A percentile compares a stretch with the other conserved stretches of the same genome.
Evolutionary conservation across 768 basidiomycete genomes (phyloP).

Genomic region (Tulasnella sp.): DNA sequence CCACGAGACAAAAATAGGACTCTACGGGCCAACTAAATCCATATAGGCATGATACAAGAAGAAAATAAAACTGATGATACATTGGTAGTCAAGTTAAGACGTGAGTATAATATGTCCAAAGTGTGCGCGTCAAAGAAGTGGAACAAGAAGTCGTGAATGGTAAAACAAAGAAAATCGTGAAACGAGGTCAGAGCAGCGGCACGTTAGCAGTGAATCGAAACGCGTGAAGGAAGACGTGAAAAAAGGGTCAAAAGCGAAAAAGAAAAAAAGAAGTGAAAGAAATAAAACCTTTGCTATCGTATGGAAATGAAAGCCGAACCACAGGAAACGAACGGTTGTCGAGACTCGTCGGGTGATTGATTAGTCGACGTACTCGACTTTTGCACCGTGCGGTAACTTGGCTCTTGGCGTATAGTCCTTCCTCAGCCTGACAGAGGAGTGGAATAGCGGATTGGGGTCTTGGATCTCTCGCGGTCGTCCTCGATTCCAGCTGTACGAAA

Average conservation of each 20-base stretch:
- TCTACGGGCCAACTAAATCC: neutral
- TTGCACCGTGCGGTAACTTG: neutral
- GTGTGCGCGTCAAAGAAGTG: neutral
- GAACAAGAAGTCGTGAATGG: neutral
- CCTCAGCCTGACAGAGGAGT: conserved; percentile 13
- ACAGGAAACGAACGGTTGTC: neutral
- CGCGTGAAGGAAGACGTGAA: neutral
- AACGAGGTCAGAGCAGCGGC: neutral
- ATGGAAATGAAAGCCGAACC: neutral
- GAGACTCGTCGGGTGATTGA: neutral
- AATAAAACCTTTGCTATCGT: neutral
- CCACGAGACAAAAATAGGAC: neutral
- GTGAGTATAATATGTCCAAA: neutral
- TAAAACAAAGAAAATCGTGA: neutral
- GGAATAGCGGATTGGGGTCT: neutral
- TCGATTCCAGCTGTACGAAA: neutral
- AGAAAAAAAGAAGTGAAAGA: neutral
- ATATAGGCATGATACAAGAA: neutral
- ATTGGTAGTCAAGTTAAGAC: neutral
- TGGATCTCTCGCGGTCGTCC: conserved; percentile 6
- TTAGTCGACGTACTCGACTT: neutral
- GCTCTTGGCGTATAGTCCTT: conserved; percentile 8
- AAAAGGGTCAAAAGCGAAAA: neutral
- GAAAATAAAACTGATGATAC: neutral
- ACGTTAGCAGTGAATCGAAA: no score